Evolutionary conservation across 176 grass and related monocot species (phyloP).

Genomic region (Alopecurus myosuroides): DNA sequence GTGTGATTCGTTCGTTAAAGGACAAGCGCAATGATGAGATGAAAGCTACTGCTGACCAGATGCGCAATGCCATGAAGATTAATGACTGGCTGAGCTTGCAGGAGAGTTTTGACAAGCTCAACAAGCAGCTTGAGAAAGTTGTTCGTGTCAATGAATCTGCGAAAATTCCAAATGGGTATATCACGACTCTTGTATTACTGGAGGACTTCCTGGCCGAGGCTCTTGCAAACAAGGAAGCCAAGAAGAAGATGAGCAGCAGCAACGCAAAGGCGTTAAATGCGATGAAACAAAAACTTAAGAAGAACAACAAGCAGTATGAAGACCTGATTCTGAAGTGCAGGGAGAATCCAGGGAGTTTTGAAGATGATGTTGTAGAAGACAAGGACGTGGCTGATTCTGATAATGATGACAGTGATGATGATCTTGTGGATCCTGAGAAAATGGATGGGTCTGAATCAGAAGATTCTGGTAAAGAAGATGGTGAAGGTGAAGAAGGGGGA

Average conservation of each 20-base stretch:
- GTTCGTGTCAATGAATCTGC: conserved; percentile 80
- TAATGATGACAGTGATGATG: conserved; percentile 32
- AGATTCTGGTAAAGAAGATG: conserved; percentile 33
- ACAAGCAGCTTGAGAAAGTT: conserved; percentile 98
- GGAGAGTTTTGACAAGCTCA: conserved; percentile 90
- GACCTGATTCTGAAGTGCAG: conserved; percentile 63
- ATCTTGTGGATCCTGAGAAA: conserved; percentile 55
- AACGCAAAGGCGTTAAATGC: conserved; percentile 78
- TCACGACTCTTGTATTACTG: conserved; percentile 77
- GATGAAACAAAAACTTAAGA: conserved; percentile 94
- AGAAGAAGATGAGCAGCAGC: conserved; percentile 99
- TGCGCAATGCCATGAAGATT: conserved; percentile 96
- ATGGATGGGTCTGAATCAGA: conserved; percentile 37
- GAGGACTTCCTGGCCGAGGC: conserved; percentile 88
- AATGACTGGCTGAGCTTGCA: conserved; percentile 94
- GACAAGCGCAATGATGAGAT: conserved; percentile 92
- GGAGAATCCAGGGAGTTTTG: conserved; percentile 61
- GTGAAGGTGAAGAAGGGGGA: conserved; percentile 26
- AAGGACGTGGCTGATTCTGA: conserved; percentile 43
- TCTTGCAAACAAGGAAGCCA: conserved; percentile 94
- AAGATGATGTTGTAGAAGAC: conserved; percentile 45
- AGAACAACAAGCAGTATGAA: conserved; percentile 95
- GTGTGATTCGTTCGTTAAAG: conserved; percentile 64
- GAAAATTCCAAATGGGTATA: conserved; percentile 69
- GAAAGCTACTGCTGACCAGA: conserved; percentile 79